Base-by-base conservation (phyloP, 805 yeast species). In the Lipomyces mesembrius region DNA sequence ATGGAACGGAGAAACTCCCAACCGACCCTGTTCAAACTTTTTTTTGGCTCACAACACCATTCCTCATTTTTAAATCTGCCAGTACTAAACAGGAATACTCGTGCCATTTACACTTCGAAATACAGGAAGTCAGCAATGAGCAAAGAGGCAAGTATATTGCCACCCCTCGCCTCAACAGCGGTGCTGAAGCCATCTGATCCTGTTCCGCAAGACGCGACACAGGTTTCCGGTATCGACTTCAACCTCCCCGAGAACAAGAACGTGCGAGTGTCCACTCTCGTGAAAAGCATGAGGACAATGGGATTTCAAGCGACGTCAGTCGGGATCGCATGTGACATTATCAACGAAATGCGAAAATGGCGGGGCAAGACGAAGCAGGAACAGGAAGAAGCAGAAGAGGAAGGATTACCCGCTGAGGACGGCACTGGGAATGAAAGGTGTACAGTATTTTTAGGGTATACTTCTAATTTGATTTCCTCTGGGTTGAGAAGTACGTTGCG, bases 231-330 rank as follows among this genome's bases (percentile, higher is more conserved):
- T 65, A 87, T 95, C 60, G 98, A 95, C 79, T 95, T 94, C 80
- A 88, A 94, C 57, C 84, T 87, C 73, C 88, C 90, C 54, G 85
- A 84, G 61, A 90, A 94, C 64, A 85, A 84, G 73, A 87, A 93
- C 78, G 87, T 91, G 85, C 82, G 83, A 57, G 99, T 98, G 54
- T 82, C 83, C 14, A 93, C 91, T 74, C 82, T 95, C 71, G 84
- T 95, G 70, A 82, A 81, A 43, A 86, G 94, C 39, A 95, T 96
- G 99, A 87, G 83, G 74, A 87, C 87, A 51, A 95, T 96, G 98
- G 99, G 99, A 7, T 95, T 94, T 82, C 99, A 95, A 81, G 99
- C 96, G 9, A 86, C 93, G 7, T 84, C 94, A 6, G 83, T 95
- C 58, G 88, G 92, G 39, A 83, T 87, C 72, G 98, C 97, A 2